Conservation (phyloP, 2,329 filamentous ascomycete genomes). For the Thermothelomyces thermophilus region DNA sequence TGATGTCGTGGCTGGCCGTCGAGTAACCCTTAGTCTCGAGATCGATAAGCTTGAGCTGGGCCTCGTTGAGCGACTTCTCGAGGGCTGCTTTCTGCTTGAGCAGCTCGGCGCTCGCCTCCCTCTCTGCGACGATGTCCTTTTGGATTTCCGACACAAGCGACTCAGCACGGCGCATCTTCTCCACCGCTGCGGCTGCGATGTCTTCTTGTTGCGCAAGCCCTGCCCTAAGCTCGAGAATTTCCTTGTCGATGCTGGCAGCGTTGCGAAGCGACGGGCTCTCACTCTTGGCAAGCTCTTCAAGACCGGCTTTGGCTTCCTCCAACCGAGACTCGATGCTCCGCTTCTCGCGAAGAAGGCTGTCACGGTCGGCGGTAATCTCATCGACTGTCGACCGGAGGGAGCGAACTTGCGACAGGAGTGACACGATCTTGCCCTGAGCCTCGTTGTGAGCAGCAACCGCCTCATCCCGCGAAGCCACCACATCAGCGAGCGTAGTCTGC, state of each 20-base stretch:
- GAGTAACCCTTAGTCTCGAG: constrained; percentile 97
- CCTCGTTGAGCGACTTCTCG: constrained; percentile 85
- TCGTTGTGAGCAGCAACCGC: constrained; percentile 90
- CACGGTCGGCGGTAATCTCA: constrained; percentile 77
- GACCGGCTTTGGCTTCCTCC: constrained; percentile 76
- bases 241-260: constrained; percentile 80
- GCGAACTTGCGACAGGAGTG: constrained; percentile 82
- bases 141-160: constrained; percentile 82
- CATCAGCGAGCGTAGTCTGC: constrained; percentile 80
- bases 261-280: constrained; percentile 85
- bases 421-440: constrained; percentile 87
- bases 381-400: constrained; percentile 77
- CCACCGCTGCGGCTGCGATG: constrained; percentile 81
- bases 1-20: constrained; percentile 86
- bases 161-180: constrained; percentile 95
- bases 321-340: constrained; percentile 78
- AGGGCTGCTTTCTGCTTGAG: constrained; percentile 85
- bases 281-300: constrained; percentile 80
- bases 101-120: constrained; percentile 72
- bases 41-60: constrained; percentile 84
- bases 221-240: constrained; percentile 83
- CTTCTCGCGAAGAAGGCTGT: constrained; percentile 82
- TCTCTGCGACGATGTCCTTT: constrained; percentile 81
- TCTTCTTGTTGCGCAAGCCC: constrained; percentile 89
- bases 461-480: constrained; percentile 88